Percentiles rank a stretch among this genome's conserved stretches.
Conservation (phyloP, 257 asterid genomes). For the Ajuga chamaepitys region DNA sequence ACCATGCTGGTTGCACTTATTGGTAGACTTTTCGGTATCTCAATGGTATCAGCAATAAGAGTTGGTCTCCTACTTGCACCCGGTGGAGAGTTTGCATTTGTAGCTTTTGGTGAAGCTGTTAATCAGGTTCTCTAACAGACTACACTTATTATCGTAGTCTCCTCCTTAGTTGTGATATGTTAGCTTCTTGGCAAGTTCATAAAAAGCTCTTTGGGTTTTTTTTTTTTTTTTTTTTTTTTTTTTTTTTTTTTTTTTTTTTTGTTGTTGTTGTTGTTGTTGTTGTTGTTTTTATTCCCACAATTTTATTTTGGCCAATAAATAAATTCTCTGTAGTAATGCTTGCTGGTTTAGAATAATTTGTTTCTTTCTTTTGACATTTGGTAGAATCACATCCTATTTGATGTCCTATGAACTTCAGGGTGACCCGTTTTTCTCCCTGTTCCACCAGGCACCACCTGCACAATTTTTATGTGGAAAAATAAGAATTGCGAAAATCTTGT, state of each 20-base stretch:
- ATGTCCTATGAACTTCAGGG: not conserved
- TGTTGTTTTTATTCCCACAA: no score
- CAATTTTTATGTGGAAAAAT: not conserved
- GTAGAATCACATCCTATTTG: constrained; percentile 4
- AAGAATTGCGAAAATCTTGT: not conserved
- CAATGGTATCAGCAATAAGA: constrained; percentile 83
- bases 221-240: no score
- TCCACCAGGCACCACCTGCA: constrained; percentile 8
- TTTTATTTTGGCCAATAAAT: no score
- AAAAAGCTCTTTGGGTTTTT: not conserved
- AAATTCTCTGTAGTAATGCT: not conserved
- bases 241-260: no score
- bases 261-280: no score
- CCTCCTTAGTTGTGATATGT: constrained; percentile 5
- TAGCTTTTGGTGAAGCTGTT: constrained; percentile 99
- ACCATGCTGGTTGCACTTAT: constrained; percentile 78
- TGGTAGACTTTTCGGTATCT: constrained; percentile 81
- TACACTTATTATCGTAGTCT: constrained; percentile 4
- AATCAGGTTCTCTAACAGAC: constrained; percentile 60
- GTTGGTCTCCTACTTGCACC: constrained; percentile 99
- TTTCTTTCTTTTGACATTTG: constrained; percentile 5
- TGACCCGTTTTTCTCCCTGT: not conserved
- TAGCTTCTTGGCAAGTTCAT: not conserved
- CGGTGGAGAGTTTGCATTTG: constrained; percentile 98
- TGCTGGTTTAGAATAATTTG: constrained; percentile 6